Evolutionary conservation across 169 alveolate genomes (phyloP).

Genomic region (Eimeria sp.): DNA sequence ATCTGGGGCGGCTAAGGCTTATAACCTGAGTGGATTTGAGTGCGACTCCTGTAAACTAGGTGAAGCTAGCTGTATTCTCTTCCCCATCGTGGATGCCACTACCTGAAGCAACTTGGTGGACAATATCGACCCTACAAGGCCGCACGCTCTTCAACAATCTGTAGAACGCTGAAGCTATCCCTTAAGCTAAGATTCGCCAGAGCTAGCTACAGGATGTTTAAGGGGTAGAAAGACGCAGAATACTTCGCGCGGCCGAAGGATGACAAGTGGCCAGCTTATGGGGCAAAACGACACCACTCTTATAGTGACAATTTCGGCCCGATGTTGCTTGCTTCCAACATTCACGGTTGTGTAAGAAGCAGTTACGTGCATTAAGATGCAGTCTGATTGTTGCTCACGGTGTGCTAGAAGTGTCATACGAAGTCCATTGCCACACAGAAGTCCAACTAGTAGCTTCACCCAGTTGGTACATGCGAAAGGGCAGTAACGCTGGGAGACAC

Average conservation of each 20-base stretch:
- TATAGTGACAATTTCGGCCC: background rate
- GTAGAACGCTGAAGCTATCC: background rate
- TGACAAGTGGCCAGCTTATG: background rate
- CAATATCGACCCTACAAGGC: background rate
- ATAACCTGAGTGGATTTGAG: background rate
- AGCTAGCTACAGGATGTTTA: conserved; percentile 1
- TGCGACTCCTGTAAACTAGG: background rate
- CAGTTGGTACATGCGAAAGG: no score
- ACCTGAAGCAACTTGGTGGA: background rate
- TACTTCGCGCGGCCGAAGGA: background rate
- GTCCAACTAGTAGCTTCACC: no score
- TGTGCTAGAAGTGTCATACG: background rate
- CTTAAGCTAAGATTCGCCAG: background rate
- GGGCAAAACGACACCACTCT: background rate
- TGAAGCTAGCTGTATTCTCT: background rate
- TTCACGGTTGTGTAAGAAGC: background rate
- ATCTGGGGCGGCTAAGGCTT: background rate
- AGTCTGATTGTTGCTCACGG: background rate
- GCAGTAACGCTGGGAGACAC: no score
- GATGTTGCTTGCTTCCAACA: background rate
- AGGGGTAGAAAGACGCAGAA: background rate
- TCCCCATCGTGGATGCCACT: background rate
- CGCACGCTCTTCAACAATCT: background rate
- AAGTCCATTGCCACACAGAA: background rate
- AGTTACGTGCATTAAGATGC: background rate